Percentiles rank a stretch among this genome's conserved stretches.
Evolutionary conservation across 495 filamentous ascomycete genomes (phyloP).

Genomic region (Aspergillus nanangensis): DNA sequence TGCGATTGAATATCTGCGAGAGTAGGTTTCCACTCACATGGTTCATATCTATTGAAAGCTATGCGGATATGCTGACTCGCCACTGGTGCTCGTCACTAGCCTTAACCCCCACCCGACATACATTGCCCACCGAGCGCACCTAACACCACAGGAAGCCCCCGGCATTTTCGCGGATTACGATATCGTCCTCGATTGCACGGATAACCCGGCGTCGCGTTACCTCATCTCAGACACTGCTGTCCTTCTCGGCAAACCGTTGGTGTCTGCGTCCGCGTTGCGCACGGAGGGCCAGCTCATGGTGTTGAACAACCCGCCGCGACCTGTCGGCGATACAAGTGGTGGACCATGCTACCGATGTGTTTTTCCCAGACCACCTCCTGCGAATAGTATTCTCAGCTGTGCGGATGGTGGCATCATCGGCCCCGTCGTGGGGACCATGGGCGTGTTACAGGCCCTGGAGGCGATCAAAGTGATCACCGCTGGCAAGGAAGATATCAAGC

Average conservation of each 20-base stretch:
- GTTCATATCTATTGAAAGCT: not conserved
- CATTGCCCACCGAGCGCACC: conserved; percentile 51
- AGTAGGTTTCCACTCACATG: conserved; percentile 40
- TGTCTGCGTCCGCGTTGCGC: conserved; percentile 82
- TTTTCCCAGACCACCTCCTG: conserved; percentile 81
- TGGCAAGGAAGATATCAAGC: conserved; percentile 12
- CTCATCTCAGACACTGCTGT: conserved; percentile 89
- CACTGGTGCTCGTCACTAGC: conserved; percentile 20
- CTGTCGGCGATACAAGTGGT: conserved; percentile 41
- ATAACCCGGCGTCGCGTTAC: conserved; percentile 87
- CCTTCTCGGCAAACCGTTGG: conserved; percentile 68
- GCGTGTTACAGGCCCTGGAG: conserved; percentile 84
- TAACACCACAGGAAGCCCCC: conserved; percentile 61
- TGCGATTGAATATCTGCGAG: conserved; percentile 60
- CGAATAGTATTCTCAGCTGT: conserved; percentile 72
- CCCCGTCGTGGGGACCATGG: conserved; percentile 92
- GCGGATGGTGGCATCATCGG: conserved; percentile 91
- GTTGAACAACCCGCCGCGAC: conserved; percentile 52
- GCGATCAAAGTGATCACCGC: conserved; percentile 74
- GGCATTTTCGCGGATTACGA: conserved; percentile 66
- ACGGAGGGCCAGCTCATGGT: conserved; percentile 89
- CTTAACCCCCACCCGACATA: conserved; percentile 69
- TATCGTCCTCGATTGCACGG: conserved; percentile 88
- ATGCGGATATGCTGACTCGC: conserved; percentile 3
- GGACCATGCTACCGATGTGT: conserved; percentile 93